phyloP scores from a whole-genome alignment of 345 rosid genomes.

The Limnanthes douglasii region DNA sequence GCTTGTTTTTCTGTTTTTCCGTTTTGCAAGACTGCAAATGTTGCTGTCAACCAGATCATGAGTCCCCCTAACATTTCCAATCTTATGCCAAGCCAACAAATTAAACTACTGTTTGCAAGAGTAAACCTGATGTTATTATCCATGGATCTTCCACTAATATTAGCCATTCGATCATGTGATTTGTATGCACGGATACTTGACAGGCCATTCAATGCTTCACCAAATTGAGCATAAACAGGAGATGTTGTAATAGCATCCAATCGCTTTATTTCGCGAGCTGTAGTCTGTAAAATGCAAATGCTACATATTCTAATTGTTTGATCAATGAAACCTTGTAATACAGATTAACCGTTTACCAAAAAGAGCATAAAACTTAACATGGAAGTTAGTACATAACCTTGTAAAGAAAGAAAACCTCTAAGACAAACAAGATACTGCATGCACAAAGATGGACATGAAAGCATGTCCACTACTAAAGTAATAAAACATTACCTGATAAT shows the following conservation, averaged over 20 bases:
- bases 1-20: conserved; percentile 49
- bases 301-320: too few relatives aligned
- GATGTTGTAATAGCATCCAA: conserved; percentile 80
- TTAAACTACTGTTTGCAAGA: conserved; percentile 61
- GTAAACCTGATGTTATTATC: conserved; percentile 88
- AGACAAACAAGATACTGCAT: conserved; percentile 2
- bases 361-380: conserved; percentile 1
- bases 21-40: conserved; percentile 71
- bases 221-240: conserved; percentile 86
- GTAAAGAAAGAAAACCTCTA: too few relatives aligned
- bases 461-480: conserved; percentile 3
- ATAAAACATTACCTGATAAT: conserved; percentile 69
- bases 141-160: conserved; percentile 67
- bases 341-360: not conserved
- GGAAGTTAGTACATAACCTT: not conserved
- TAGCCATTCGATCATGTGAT: conserved; percentile 76
- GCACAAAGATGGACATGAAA: not conserved
- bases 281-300: conserved; percentile 37
- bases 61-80: conserved; percentile 79
- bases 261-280: conserved; percentile 87
- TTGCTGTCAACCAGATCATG: conserved; percentile 90
- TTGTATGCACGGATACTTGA: conserved; percentile 81
- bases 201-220: conserved; percentile 91
- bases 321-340: too few relatives aligned
- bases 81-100: conserved; percentile 81